phyloP scores from a whole-genome alignment of 257 asterid genomes.

The Oldenlandia corymbosa region DNA sequence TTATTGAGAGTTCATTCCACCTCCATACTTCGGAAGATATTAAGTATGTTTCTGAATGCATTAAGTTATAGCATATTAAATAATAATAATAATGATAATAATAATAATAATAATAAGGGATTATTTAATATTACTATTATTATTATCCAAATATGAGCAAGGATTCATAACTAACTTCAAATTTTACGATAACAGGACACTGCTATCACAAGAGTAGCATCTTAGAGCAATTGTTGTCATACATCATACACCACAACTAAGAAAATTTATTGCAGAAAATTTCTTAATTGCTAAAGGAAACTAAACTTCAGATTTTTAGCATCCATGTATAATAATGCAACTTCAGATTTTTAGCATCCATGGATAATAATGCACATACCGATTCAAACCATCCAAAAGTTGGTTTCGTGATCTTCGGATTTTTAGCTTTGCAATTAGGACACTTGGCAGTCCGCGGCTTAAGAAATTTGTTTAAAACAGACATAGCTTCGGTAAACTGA shows the following conservation, averaged over 20 bases:
- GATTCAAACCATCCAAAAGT: slow-evolving; percentile 83
- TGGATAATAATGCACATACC: slow-evolving; percentile 41
- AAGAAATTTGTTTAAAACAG: slow-evolving; percentile 55
- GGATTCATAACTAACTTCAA: neutral
- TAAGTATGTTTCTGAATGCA: too few relatives aligned
- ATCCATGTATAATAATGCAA: too few relatives aligned
- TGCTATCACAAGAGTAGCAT: neutral
- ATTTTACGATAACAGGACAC: neutral
- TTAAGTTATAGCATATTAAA: too few relatives aligned
- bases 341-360: too few relatives aligned
- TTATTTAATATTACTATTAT: neutral
- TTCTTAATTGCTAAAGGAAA: neutral
- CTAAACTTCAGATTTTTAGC: too few relatives aligned
- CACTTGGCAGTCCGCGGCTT: slow-evolving; percentile 42
- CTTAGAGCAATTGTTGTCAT: neutral
- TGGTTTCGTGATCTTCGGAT: slow-evolving; percentile 63
- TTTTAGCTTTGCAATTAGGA: slow-evolving; percentile 36
- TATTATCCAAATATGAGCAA: neutral
- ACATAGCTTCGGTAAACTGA: slow-evolving; percentile 70
- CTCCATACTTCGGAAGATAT: too few relatives aligned
- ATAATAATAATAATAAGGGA: too few relatives aligned
- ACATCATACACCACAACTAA: neutral
- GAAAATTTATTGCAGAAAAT: neutral
- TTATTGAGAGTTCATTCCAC: too few relatives aligned
- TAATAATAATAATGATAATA: too few relatives aligned